phyloP scores from a whole-genome alignment of 169 alveolate genomes.

The Plasmodium coatneyi region DNA sequence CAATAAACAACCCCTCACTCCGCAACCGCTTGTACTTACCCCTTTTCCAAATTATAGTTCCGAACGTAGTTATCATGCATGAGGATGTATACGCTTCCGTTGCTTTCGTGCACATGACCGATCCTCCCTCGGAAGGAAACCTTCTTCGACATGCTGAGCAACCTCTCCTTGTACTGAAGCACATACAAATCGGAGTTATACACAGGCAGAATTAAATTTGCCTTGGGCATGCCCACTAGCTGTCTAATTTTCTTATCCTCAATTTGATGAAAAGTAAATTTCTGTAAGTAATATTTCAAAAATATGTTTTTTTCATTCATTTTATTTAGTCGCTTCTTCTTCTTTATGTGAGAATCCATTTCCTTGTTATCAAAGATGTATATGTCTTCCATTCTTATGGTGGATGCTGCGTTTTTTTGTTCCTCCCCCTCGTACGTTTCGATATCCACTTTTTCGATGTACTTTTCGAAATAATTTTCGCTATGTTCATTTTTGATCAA shows the following conservation, averaged over 20 bases:
- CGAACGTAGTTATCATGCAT: conserved; percentile 30
- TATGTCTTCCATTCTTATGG: conserved; percentile 31
- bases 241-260: conserved; percentile 51
- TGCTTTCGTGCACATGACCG: conserved; percentile 35
- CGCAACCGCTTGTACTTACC: conserved; percentile 4
- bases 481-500: conserved; percentile 26
- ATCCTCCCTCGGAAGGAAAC: conserved; percentile 15
- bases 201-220: conserved; percentile 31
- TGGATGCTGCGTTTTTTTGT: not conserved
- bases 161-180: conserved; percentile 38
- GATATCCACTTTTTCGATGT: conserved; percentile 16
- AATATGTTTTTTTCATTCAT: conserved; percentile 36
- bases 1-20: not conserved
- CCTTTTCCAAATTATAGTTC: conserved; percentile 43
- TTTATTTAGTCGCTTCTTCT: conserved; percentile 12
- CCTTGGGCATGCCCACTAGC: conserved; percentile 39
- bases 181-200: conserved; percentile 23
- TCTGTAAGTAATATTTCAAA: conserved; percentile 26
- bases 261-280: conserved; percentile 14
- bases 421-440: conserved; percentile 12
- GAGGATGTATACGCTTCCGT: conserved; percentile 29
- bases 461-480: conserved; percentile 7
- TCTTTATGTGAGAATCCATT: conserved; percentile 5
- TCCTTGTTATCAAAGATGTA: conserved; percentile 28
- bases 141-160: conserved; percentile 34